Evolutionary conservation across 495 filamentous ascomycete genomes (phyloP), one percentile per base, ranked within the genome.

Genomic region (Hyaloscypha finlandica): DNA sequence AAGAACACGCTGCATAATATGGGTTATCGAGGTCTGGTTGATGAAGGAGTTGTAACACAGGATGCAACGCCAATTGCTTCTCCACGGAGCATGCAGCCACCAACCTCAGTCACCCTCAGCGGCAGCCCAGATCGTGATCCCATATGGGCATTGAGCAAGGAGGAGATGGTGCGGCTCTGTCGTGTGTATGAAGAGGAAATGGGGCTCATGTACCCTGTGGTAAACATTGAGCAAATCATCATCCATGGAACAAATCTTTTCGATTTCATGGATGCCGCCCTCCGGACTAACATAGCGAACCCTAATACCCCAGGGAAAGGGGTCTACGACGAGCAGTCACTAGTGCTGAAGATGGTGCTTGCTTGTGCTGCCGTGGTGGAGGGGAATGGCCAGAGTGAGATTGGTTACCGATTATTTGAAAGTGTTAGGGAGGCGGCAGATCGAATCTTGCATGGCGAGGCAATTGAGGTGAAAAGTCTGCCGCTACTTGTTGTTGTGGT

Each of bases 1-100:
- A 92, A 91, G 74, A 91, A 88, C 48, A 96, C 92, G 20, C 78
- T 97, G 29, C 90, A 94, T 68, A 92, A 86, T 64, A 96, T 97
- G 92, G 93, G 93, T 2, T 93, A 96, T 65, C 85, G 88, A 8
- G 81, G 80, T 1, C 70, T 78, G 0, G 69, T 29, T 71, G 89
- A 90, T 54, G 84, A 85, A 58, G 81, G 71, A 33, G 31, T 64
- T 20, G 48, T 16, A 4, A 85, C 87, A 31, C 81, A 86, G n/a
- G 85, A 88, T 71, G 83, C 83, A 39, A 77, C 82, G 16, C 83
- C 83, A 0, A 78, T 85, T 22, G 81, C 75, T 3, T 85, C 86
- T 39, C 85, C 88, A 12, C 66, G 65, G 8, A 32, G 19, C 22
- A 25, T 53, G 6, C 61, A 48, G 32, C 77, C 85, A 16, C 76